Evolutionary conservation across 2,329 filamentous ascomycete species (phyloP), one percentile per base, ranked within the genome.

Genomic region (Talaromyces amestolkiae): DNA sequence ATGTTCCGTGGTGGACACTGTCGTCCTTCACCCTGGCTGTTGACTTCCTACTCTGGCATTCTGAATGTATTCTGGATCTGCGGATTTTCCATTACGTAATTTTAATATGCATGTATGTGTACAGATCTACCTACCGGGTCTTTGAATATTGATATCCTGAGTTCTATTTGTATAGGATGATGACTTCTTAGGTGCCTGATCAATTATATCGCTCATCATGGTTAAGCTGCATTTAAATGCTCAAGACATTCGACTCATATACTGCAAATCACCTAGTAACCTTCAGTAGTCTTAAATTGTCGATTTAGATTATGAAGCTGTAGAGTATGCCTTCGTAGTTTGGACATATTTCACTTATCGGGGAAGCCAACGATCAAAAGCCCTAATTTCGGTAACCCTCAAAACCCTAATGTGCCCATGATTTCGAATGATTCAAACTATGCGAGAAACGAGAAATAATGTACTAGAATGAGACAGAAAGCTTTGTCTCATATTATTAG

Each of bases 1-100:
- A 39, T 24, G n/a, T 61, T 53, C 59, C 33, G 35, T 22, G 53
- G 53, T 56, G 53, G 53, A 56, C n/a, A 54, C 24, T 13, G 35
- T 13, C 35, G 35, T 37, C 10, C 10, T 37, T 39, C 33, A 15
- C 4, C 33, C n/a, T 56, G 10, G 11, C 15, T 56, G 10, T 37
- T 37, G 35, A 37, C 2, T 37, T 37, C 35, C 27, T 31, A 31
- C 27, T 31, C n/a, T 17, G 31, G n/a, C 5, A 37, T 56, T 56
- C n/a, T 54, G 9, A 31, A 24, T 53, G 6, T 15, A 17, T 19
- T 7, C 17, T 54, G n/a, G n/a, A 8, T 19, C 51, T 22, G 6
- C 8, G 11, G 10, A 17, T 6, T 24, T 35, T 58, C 10, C 13
- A 8, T 3, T 3, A n/a, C n/a, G 9, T 31, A 24, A 24, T n/a